These are phyloP conservation scores for Wickerhamiella sergipiensis DNA, from an alignment of 805 yeast genomes.

Conservation along the genomic window DNA sequence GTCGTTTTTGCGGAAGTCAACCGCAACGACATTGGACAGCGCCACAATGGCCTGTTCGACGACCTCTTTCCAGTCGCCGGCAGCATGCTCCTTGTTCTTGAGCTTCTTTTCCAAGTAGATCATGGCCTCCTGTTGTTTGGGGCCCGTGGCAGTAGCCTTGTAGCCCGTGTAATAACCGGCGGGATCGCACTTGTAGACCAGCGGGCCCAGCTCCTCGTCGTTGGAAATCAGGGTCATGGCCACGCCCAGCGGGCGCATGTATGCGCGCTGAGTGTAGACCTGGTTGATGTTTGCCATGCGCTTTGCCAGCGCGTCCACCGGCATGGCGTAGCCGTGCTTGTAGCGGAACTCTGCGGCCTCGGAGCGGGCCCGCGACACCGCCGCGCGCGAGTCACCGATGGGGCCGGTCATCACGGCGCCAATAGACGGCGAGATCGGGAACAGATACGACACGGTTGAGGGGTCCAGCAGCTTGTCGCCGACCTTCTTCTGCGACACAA, in stretches of 20 bases:
- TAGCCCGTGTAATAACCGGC: conserved; percentile 91
- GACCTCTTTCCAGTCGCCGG: conserved; percentile 78
- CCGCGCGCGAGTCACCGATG: conserved; percentile 79
- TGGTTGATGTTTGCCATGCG: conserved; percentile 93
- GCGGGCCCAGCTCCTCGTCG: conserved; percentile 85
- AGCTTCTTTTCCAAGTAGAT: conserved; percentile 81
- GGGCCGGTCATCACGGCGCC: conserved; percentile 94
- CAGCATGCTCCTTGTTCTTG: conserved; percentile 54
- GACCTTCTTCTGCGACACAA: conserved; percentile 89
- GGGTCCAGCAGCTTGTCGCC: conserved; percentile 91
- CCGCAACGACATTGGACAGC: conserved; percentile 72
- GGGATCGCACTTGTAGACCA: conserved; percentile 86
- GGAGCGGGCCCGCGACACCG: conserved; percentile 79
- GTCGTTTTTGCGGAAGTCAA: conserved; percentile 89
- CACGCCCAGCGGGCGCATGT: conserved; percentile 96
- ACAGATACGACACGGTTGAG: conserved; percentile 70
- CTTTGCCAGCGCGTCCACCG: conserved; percentile 82
- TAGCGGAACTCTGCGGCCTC: conserved; percentile 94
- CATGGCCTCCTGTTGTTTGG: conserved; percentile 91
- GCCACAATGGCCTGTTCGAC: conserved; percentile 84
- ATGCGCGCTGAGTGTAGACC: conserved; percentile 92
- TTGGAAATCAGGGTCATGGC: conserved; percentile 77
- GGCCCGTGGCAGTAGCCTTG: conserved; percentile 89
- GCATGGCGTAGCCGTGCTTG: conserved; percentile 94
- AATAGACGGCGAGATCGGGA: conserved; percentile 62